phyloP scores from a whole-genome alignment of 2,329 filamentous ascomycete species.

The Fusarium compactum region DNA sequence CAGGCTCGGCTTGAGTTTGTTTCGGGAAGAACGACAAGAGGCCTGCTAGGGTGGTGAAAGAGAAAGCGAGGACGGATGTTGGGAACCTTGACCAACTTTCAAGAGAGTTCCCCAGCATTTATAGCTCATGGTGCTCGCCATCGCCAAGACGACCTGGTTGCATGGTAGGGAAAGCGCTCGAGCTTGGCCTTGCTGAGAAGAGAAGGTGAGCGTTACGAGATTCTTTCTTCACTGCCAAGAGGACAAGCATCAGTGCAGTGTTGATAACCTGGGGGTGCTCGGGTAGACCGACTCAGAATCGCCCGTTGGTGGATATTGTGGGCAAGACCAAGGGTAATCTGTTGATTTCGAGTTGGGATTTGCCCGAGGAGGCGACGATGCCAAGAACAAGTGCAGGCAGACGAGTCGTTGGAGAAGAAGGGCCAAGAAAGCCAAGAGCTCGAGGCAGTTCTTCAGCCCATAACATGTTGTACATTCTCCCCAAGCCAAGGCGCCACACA shows the following conservation, averaged over 20 bases:
- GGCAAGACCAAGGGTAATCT: conserved; percentile 16
- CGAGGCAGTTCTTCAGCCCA: conserved; percentile 30
- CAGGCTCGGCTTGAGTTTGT: conserved; percentile 25
- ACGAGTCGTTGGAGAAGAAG: conserved; percentile 24
- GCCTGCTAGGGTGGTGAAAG: conserved; percentile 1
- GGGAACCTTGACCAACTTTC: not conserved
- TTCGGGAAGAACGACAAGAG: conserved; percentile 9
- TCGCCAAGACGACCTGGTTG: conserved; percentile 35
- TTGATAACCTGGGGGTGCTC: conserved; percentile 25
- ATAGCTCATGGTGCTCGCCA: conserved; percentile 25
- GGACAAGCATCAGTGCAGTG: conserved; percentile 26
- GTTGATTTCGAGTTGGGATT: conserved; percentile 31
- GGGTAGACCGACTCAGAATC: conserved; percentile 29
- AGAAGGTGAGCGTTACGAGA: conserved; percentile 40
- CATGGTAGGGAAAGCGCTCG: conserved; percentile 20
- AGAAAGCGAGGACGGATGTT: conserved; percentile 9
- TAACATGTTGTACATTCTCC: conserved; percentile 40
- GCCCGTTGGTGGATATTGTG: conserved; percentile 32
- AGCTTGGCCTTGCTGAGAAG: conserved; percentile 38
- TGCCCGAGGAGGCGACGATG: conserved; percentile 41
- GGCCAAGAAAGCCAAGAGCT: conserved; percentile 40
- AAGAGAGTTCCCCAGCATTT: conserved; percentile 24
- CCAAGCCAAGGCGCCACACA: conserved; percentile 38
- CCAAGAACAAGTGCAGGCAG: conserved; percentile 33
- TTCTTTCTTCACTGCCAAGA: conserved; percentile 37